Base-by-base conservation (phyloP, 2,329 filamentous ascomycete genomes). In the Pseudogymnoascus sp. region DNA sequence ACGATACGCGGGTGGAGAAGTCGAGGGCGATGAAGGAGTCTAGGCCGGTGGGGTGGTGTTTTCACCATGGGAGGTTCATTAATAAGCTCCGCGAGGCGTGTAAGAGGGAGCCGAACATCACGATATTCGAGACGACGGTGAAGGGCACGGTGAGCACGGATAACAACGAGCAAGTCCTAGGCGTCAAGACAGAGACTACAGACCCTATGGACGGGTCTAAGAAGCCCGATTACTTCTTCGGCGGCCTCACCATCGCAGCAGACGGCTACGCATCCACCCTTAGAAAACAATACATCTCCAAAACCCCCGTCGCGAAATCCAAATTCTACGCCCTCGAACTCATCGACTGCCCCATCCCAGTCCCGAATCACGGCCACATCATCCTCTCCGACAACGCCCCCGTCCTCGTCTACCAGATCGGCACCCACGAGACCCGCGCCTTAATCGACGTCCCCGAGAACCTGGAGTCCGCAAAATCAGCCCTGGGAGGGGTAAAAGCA, bases 41-140 rank as follows among this genome's bases (percentile, higher is more conserved):
- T 9, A 70, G 81, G 66, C 87, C 89, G 1, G 83, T 91, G 72
- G 95, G 95, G 40, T 81, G 89, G 66, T 84, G 84, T 56, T 99
- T 99, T 75, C 95, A 99, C 79, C 95, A 99, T 77, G 95, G 95
- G 56, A 86, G 91, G 69, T 97, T 99, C 77, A 91, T 99, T 70
- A 85, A 83, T 76, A 87, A 90, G 73, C 79, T 99, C 68, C 86
- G 95, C 65, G 82, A 83, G 69, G 88, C 90, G 25, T 95, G 92
- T 63, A 77, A 86, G 72, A 80, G 77, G 16, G 88, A 93, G 72
- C 81, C 87, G 66, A 96, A 97, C 73, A 91, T 99, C 69, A 93
- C 89, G 21, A 84, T 97, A 31, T 83, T 97, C 68, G 95, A 99
- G 79, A 95, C 91, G 11, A 93, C 93, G 68, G 95, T 89, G 18